A percentile compares a stretch with the other conserved stretches of the same genome.
Conservation (phyloP, 257 asterid species). For the Nicotiana tabacum region DNA sequence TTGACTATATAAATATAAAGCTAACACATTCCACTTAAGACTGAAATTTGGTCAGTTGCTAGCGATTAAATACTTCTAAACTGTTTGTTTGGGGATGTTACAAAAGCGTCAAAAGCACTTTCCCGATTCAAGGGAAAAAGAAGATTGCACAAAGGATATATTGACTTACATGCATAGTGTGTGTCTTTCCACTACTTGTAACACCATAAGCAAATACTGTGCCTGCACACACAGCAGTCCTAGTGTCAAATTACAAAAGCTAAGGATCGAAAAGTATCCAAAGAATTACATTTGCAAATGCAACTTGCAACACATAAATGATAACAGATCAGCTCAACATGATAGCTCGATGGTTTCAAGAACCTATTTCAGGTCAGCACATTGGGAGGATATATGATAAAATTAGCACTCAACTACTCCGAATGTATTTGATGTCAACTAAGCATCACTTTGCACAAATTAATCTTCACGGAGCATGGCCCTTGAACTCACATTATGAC, state of each 20-base stretch:
- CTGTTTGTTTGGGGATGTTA: not conserved
- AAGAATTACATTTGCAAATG: not conserved
- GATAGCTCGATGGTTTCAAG: not conserved
- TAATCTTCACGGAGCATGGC: not conserved
- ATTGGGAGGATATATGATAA: not conserved
- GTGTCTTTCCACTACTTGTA: constrained; percentile 99
- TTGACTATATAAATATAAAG: not conserved
- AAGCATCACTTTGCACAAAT: not conserved
- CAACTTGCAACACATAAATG: not conserved
- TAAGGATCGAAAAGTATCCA: not conserved
- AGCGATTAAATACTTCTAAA: not conserved
- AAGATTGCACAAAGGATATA: constrained; percentile 14
- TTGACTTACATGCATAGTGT: constrained; percentile 95
- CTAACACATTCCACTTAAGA: not conserved
- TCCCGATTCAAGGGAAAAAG: constrained; percentile 4
- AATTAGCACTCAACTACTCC: not conserved
- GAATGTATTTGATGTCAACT: not conserved
- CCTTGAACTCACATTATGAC: not conserved
- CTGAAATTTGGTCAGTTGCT: not conserved
- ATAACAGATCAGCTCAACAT: not conserved
- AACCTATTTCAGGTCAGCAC: not conserved
- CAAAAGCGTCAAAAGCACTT: not conserved
- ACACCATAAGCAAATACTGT: constrained; percentile 99
- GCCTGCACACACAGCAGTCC: constrained; percentile 49
- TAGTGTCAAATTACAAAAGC: constrained; percentile 19